These are phyloP conservation scores for Ophiostoma novo-ulmi DNA, from an alignment of 2,329 filamentous ascomycete species.

Conservation along the genomic window DNA sequence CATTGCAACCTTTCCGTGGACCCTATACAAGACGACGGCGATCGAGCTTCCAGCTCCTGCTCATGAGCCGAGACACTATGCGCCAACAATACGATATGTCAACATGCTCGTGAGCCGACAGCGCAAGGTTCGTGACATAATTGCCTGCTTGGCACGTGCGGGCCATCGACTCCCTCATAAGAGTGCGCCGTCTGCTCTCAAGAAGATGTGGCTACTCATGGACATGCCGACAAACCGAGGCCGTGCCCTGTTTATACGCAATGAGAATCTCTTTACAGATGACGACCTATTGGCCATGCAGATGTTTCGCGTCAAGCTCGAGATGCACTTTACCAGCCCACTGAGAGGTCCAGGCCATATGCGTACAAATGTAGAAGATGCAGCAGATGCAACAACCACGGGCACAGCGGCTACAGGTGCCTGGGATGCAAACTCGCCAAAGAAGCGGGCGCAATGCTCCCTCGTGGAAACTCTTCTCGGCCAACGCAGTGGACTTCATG, in stretches of 20 bases:
- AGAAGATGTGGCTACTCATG: constrained; percentile 69
- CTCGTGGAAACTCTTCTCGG: constrained; percentile 56
- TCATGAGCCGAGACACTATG: not conserved
- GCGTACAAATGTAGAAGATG: not conserved
- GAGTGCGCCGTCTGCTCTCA: constrained; percentile 38
- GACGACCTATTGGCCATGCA: constrained; percentile 57
- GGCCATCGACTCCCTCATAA: constrained; percentile 52
- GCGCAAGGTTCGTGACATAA: constrained; percentile 54
- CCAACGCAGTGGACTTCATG: constrained; percentile 47
- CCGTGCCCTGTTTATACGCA: constrained; percentile 49
- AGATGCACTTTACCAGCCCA: constrained; percentile 64
- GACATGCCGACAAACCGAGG: constrained; percentile 55
- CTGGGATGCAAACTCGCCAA: not conserved
- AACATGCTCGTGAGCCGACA: constrained; percentile 60
- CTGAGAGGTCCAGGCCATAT: constrained; percentile 42
- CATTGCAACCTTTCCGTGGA: constrained; percentile 55
- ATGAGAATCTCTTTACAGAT: constrained; percentile 49
- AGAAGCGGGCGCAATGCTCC: not conserved
- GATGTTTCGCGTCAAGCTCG: constrained; percentile 66
- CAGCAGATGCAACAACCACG: not conserved
- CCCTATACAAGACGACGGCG: constrained; percentile 44
- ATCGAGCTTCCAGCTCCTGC: constrained; percentile 3
- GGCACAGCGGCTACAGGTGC: not conserved
- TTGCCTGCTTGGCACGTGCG: constrained; percentile 53
- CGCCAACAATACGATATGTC: constrained; percentile 54